A percentile compares a stretch with the other conserved stretches of the same genome.
Evolutionary conservation across 352 stramenopile genomes (phyloP).

Genomic region (Globisporangium yorkense): DNA sequence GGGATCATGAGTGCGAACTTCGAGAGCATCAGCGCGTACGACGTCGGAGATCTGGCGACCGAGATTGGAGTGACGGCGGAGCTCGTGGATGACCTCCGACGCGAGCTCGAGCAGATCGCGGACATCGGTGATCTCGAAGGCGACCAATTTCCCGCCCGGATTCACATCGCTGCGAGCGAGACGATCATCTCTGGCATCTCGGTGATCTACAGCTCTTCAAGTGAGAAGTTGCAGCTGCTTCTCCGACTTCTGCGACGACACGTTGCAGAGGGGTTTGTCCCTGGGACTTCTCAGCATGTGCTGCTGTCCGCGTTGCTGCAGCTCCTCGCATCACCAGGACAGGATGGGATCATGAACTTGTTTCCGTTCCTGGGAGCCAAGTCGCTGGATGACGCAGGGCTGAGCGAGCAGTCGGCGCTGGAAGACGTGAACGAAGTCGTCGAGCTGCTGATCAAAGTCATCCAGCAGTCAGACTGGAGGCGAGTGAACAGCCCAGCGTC

Average conservation of each 20-base stretch:
- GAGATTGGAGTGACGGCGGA: constrained; percentile 34
- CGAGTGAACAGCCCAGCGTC: not conserved
- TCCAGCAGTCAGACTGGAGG: constrained; percentile 12
- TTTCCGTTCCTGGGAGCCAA: constrained; percentile 30
- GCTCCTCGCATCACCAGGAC: constrained; percentile 45
- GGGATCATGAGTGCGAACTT: constrained; percentile 65
- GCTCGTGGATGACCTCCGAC: constrained; percentile 30
- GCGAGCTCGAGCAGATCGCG: constrained; percentile 45
- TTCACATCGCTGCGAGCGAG: constrained; percentile 54
- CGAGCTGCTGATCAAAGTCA: constrained; percentile 29
- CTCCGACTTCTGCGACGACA: constrained; percentile 53
- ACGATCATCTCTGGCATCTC: constrained; percentile 61
- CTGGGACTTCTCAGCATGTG: constrained; percentile 36
- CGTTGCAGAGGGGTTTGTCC: constrained; percentile 19
- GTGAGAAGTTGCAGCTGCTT: constrained; percentile 65
- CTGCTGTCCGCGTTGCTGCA: constrained; percentile 53
- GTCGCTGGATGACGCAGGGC: constrained; percentile 2
- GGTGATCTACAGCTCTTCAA: constrained; percentile 52
- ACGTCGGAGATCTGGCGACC: constrained; percentile 27
- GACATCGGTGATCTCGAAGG: constrained; percentile 18
- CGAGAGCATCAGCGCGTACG: constrained; percentile 48
- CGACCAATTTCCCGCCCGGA: constrained; percentile 6
- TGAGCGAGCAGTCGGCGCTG: not conserved
- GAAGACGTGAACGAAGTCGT: constrained; percentile 32
- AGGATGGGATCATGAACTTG: constrained; percentile 64